Base-by-base conservation (phyloP, 768 basidiomycete genomes). In the Tylopilus subfusipes region DNA sequence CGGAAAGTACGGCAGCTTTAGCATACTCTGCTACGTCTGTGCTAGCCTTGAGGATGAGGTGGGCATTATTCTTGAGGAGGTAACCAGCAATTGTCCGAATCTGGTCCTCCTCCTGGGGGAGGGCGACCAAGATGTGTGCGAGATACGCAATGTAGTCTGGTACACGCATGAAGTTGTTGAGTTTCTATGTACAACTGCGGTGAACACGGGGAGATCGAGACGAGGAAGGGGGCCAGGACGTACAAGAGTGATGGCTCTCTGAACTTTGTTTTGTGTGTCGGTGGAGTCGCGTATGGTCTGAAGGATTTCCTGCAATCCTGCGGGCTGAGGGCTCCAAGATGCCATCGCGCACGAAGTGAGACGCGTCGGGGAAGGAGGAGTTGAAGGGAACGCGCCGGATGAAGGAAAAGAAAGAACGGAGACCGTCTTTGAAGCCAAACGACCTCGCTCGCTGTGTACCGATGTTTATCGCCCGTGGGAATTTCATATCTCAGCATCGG, bases 91-190 rank as follows among this genome's bases (percentile, higher is more conserved):
- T 95, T 55, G 92, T 90, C 49, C 96, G 85, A 70, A 96, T 93
- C 47, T 90, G 88, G 68, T 93, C 93, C 67, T 94, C 88, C 74
- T 98, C 93, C 56, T 82, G 78, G 2, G 86, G 79, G 77, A 90
- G 75, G 42, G 80, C 78, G 54, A 88, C 85, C 59, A 98, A 84
- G 75, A 98, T 94, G 70, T 95, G 91, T 21, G 90, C 90, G 59
- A 99, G 85, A 81, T 99, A 98, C 53, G 88, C 94, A 56, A 93
- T 86, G 71, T 97, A 98, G 72, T 97, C 93, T 43, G 94, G 90
- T 59, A 87, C 86, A 64, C 86, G 85, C 67, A 90, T 87, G 72
- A 91, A 93, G 57, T 76, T 80, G 71, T 90, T 92, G 59, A 94
- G 80, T 88, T 91, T 92, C 90, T 93, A 62, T 7, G 54, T 21